Conservation (phyloP, 768 basidiomycete genomes). For the Gymnopilus dilepis region DNA sequence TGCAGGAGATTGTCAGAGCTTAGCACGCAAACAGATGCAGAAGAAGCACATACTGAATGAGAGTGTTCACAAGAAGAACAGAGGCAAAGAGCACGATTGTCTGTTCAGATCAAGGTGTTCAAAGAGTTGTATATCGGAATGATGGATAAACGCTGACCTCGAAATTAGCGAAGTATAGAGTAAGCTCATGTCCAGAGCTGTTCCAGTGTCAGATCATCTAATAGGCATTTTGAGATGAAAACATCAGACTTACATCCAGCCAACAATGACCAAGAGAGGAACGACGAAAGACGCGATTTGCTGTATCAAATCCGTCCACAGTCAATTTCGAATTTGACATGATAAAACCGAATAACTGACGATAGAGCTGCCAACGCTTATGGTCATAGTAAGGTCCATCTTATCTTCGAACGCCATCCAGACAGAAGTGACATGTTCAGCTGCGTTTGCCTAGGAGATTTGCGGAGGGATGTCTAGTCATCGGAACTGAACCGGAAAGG, state of each 20-base stretch:
- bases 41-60: constrained; percentile 61
- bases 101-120: constrained; percentile 36
- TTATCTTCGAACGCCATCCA: constrained; percentile 86
- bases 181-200: constrained; percentile 74
- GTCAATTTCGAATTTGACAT: background rate
- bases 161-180: constrained; percentile 85
- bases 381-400: constrained; percentile 73
- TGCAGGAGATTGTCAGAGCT: constrained; percentile 24
- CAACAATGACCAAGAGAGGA: constrained; percentile 85
- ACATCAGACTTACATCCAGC: constrained; percentile 71
- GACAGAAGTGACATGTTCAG: constrained; percentile 84
- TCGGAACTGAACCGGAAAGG: background rate
- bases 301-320: constrained; percentile 36
- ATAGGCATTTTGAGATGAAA: constrained; percentile 14
- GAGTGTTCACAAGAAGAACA: constrained; percentile 85
- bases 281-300: constrained; percentile 90
- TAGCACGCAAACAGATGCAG: background rate
- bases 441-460: constrained; percentile 66
- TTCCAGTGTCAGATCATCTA: background rate
- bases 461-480: background rate
- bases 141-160: constrained; percentile 51
- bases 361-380: constrained; percentile 83
- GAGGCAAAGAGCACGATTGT: constrained; percentile 88
- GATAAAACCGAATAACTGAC: constrained; percentile 46
- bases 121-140: background rate